Evolutionary conservation across 768 basidiomycete genomes (phyloP).

Genomic region (Leucocoprinus sp.): DNA sequence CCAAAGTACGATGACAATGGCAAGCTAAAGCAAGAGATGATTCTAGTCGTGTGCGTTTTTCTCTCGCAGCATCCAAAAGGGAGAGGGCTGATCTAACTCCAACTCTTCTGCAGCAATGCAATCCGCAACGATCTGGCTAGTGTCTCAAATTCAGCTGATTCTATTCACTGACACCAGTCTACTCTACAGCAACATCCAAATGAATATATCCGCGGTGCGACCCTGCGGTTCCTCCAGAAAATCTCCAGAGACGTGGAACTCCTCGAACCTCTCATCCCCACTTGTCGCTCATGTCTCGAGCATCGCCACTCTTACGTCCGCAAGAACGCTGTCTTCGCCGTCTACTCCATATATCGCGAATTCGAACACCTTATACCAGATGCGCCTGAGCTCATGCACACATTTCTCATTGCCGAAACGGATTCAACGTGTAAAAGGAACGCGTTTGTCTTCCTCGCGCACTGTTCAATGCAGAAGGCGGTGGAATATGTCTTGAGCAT

Average conservation of each 20-base stretch:
- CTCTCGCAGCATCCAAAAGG: background rate
- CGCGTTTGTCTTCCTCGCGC: slow-evolving; percentile 89
- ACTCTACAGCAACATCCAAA: slow-evolving; percentile 88
- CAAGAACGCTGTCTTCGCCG: slow-evolving; percentile 96
- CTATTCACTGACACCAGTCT: slow-evolving; percentile 9
- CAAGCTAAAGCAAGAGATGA: slow-evolving; percentile 99
- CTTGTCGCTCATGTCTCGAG: slow-evolving; percentile 88
- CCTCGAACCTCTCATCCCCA: slow-evolving; percentile 92
- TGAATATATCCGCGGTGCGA: slow-evolving; percentile 98
- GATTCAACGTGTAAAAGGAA: slow-evolving; percentile 97
- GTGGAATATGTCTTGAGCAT: slow-evolving; percentile 85
- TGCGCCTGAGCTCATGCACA: slow-evolving; percentile 90
- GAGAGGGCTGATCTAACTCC: slow-evolving; percentile 2
- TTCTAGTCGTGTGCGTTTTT: slow-evolving; percentile 82
- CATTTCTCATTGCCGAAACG: slow-evolving; percentile 91
- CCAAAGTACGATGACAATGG: slow-evolving; percentile 96
- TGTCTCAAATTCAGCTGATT: slow-evolving; percentile 11
- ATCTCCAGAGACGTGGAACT: slow-evolving; percentile 88
- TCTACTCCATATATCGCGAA: slow-evolving; percentile 90
- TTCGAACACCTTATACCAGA: slow-evolving; percentile 95
- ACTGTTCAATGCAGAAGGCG: slow-evolving; percentile 81
- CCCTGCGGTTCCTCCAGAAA: slow-evolving; percentile 93
- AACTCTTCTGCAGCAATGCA: slow-evolving; percentile 59
- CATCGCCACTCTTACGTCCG: slow-evolving; percentile 97
- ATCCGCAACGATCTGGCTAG: slow-evolving; percentile 94